These are phyloP conservation scores for Penicillium sp. DNA, from an alignment of 2,329 filamentous ascomycete genomes.

Conservation along the genomic window DNA sequence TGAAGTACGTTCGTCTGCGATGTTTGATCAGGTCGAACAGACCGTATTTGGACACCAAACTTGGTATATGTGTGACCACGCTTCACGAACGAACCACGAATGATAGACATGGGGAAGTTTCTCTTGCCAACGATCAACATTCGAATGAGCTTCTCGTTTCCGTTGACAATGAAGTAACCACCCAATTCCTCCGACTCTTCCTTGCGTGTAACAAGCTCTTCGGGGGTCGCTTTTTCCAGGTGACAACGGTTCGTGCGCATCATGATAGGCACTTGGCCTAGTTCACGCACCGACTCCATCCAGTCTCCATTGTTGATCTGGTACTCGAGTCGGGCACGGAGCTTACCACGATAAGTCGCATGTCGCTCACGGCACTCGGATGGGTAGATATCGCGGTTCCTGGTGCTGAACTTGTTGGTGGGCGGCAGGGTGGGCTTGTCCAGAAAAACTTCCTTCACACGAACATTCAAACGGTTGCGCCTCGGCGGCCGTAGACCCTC, in stretches of 20 bases:
- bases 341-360: conserved; percentile 79
- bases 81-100: conserved; percentile 81
- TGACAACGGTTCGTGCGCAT: conserved; percentile 89
- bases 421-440: conserved; percentile 74
- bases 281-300: conserved; percentile 72
- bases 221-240: conserved; percentile 76
- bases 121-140: conserved; percentile 83
- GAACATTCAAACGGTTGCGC: conserved; percentile 70
- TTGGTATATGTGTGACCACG: conserved; percentile 83
- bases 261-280: conserved; percentile 91
- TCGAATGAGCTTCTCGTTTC: conserved; percentile 93
- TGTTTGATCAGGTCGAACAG: conserved; percentile 91
- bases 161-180: conserved; percentile 96
- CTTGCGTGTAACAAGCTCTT: conserved; percentile 73
- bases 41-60: conserved; percentile 85
- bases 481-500: conserved; percentile 49
- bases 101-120: conserved; percentile 93
- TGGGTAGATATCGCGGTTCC: conserved; percentile 78
- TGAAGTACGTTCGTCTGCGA: conserved; percentile 96
- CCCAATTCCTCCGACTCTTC: conserved; percentile 95
- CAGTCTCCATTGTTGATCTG: conserved; percentile 81
- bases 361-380: conserved; percentile 93
- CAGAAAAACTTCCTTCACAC: conserved; percentile 73
- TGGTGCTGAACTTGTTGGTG: conserved; percentile 72
- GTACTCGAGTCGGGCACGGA: conserved; percentile 78